Percentiles rank a stretch among this genome's conserved stretches.
Conservation (phyloP, 2,329 filamentous ascomycete species). For the Onygenales sp. region DNA sequence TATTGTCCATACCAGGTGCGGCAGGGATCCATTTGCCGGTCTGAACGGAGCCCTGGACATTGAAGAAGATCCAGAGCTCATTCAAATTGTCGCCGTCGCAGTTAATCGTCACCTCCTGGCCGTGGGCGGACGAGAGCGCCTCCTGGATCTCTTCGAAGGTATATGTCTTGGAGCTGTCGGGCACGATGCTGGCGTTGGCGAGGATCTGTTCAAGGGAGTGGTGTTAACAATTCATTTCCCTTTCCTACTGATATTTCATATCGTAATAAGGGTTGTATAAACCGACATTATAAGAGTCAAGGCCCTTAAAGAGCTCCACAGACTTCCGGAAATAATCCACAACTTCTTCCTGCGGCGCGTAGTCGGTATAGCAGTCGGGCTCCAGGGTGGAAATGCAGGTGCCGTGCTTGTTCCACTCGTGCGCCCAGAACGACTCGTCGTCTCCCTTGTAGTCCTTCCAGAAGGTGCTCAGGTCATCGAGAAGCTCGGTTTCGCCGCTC, state of each 20-base stretch:
- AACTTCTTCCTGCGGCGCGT: conserved; percentile 47
- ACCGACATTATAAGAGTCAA: conserved; percentile 40
- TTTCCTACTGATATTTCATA: too few species aligned
- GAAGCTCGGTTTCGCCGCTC: conserved; percentile 40
- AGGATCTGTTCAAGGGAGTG: conserved; percentile 19
- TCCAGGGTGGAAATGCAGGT: conserved; percentile 63
- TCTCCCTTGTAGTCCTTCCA: conserved; percentile 49
- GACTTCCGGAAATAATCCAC: conserved; percentile 48
- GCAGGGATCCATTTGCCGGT: conserved; percentile 51
- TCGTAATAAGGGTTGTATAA: background rate
- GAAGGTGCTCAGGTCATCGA: conserved; percentile 51
- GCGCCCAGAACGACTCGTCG: conserved; percentile 54
- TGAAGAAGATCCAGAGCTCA: conserved; percentile 47
- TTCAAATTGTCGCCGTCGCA: conserved; percentile 41
- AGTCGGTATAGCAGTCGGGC: conserved; percentile 52
- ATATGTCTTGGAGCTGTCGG: conserved; percentile 42
- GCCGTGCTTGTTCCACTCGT: conserved; percentile 64
- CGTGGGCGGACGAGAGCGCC: conserved; percentile 40
- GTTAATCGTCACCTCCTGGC: conserved; percentile 42
- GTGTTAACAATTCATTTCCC: background rate
- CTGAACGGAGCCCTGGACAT: conserved; percentile 48
- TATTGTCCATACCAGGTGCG: conserved; percentile 33
- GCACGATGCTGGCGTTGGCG: conserved; percentile 45
- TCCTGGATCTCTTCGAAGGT: conserved; percentile 39
- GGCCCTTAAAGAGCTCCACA: conserved; percentile 45